Percentiles rank a stretch among this genome's conserved stretches.
Conservation (phyloP, 139 green algal species). For the Auxenochlorella protothecoides region DNA sequence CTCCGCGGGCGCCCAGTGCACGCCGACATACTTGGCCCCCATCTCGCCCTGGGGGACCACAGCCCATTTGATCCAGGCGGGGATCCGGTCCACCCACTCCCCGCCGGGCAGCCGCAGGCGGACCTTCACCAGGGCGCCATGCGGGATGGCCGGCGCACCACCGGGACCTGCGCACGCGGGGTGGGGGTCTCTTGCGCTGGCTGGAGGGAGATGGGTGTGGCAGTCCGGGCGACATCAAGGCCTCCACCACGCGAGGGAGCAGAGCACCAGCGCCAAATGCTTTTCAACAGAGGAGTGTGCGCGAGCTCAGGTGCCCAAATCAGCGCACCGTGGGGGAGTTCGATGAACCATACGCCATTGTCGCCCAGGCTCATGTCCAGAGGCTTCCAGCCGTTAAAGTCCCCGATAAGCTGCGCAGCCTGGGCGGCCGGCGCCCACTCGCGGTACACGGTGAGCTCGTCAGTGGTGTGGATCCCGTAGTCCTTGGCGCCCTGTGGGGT, state of each 20-base stretch:
- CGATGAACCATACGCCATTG: constrained; percentile 70
- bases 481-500: background rate
- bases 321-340: constrained; percentile 49
- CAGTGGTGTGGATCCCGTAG: background rate
- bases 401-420: constrained; percentile 57
- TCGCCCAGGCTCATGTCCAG: constrained; percentile 58
- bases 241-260: background rate
- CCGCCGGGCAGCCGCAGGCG: constrained; percentile 54
- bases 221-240: constrained; percentile 9
- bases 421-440: constrained; percentile 83
- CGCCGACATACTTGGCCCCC: constrained; percentile 81
- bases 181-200: background rate
- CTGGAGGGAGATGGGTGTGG: background rate
- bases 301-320: background rate
- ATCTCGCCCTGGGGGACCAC: constrained; percentile 48
- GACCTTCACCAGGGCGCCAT: constrained; percentile 73
- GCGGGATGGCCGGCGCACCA: constrained; percentile 53
- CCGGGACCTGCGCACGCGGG: constrained; percentile 4
- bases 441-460: constrained; percentile 52
- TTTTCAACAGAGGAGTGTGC: background rate
- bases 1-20: constrained; percentile 81
- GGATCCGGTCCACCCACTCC: constrained; percentile 73
- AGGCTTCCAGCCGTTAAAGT: constrained; percentile 85
- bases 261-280: background rate
- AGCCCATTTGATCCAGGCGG: constrained; percentile 78